A percentile compares a stretch with the other conserved stretches of the same genome.
Conservation (phyloP, 1,139 yeast species). For the Lodderomyces elongisporus region DNA sequence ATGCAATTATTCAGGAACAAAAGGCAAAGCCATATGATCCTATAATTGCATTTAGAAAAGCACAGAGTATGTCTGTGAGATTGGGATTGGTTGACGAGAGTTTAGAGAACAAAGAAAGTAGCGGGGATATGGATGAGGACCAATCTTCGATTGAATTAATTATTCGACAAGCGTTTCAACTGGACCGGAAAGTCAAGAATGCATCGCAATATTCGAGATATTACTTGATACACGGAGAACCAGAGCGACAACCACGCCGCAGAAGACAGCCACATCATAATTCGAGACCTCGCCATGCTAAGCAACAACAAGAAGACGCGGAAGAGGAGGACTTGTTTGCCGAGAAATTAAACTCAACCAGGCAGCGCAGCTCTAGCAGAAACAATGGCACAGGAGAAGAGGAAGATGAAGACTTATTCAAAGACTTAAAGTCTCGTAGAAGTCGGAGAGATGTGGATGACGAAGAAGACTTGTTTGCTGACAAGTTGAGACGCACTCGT, state of each 20-base stretch:
- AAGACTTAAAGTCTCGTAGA: conserved; percentile 20
- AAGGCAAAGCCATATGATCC: conserved; percentile 37
- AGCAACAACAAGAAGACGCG: conserved; percentile 15
- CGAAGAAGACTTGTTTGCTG: conserved; percentile 15
- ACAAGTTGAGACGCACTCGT: conserved; percentile 11
- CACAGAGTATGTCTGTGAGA: conserved; percentile 26
- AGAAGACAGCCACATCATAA: conserved; percentile 2
- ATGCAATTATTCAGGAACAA: conserved; percentile 28
- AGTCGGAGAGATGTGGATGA: conserved; percentile 18
- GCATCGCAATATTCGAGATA: conserved; percentile 61
- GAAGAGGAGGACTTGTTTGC: conserved; percentile 16
- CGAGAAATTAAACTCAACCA: conserved; percentile 9
- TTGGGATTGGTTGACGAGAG: conserved; percentile 19
- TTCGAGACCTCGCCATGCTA: conserved; percentile 10
- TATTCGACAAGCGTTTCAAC: conserved; percentile 47
- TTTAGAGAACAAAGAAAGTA: conserved; percentile 1
- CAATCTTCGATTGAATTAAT: conserved; percentile 37
- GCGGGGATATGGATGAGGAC: conserved; percentile 34
- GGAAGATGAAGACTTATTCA: conserved; percentile 1
- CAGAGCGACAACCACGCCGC: conserved; percentile 37
- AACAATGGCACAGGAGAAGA: too few relatives aligned
- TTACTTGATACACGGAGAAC: conserved; percentile 72
- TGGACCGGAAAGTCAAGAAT: conserved; percentile 55
- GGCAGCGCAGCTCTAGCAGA: conserved; percentile 7
- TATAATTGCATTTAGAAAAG: conserved; percentile 32